A percentile compares a stretch with the other conserved stretches of the same genome.
Evolutionary conservation across 2,329 filamentous ascomycete species (phyloP).

Genomic region (Botrytis deweyae): DNA sequence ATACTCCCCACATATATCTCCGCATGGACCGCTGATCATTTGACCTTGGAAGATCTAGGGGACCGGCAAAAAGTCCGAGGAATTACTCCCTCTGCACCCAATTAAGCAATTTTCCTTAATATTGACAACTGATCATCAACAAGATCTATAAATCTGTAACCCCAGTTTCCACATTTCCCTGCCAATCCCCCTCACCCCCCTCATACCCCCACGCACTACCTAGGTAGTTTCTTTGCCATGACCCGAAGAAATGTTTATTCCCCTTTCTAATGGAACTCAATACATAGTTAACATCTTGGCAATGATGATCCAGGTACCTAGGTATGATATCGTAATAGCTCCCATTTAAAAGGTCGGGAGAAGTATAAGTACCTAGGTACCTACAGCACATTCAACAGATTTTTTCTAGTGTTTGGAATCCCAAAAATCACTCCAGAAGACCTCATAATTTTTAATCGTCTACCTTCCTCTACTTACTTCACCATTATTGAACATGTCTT

Average conservation of each 20-base stretch:
- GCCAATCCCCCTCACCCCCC: background rate
- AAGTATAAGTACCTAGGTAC: background rate
- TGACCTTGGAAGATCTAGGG: background rate
- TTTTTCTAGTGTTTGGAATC: too few relatives aligned
- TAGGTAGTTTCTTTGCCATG: background rate
- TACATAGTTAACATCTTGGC: background rate
- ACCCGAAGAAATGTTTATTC: slow-evolving; percentile 5
- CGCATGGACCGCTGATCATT: background rate
- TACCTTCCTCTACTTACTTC: background rate
- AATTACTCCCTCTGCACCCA: background rate
- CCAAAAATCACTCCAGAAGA: background rate
- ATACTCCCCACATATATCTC: background rate
- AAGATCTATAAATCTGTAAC: background rate
- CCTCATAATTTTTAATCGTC: background rate
- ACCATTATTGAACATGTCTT: background rate
- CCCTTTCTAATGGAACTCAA: background rate
- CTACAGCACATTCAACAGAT: background rate
- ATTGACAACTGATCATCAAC: background rate
- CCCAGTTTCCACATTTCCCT: background rate
- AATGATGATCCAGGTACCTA: background rate
- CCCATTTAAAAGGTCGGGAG: background rate
- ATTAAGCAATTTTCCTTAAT: background rate
- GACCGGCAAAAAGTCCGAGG: background rate
- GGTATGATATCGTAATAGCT: background rate
- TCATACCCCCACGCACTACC: background rate